Evolutionary conservation across 2,329 filamentous ascomycete species (phyloP), one percentile per base, ranked within the genome.

Genomic region (Monosporascus sp.): DNA sequence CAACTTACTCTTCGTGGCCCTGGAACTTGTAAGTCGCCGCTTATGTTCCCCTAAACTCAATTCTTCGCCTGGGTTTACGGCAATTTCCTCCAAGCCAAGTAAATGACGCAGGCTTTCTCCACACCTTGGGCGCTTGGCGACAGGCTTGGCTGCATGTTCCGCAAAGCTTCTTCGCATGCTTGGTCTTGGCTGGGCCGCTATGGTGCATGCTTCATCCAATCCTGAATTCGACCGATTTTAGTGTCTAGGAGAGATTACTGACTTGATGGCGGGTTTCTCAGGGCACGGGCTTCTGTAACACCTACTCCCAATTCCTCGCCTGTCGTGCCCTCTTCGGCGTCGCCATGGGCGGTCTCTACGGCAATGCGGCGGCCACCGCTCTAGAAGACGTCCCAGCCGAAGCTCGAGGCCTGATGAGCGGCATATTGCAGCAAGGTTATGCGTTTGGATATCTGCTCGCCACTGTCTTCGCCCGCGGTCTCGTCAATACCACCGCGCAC

Each of bases 321-420:
- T 88, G 89, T 11, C 79, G 89, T 41, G 83, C 85, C 42, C 73
- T 93, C 3, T 93, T 92, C 63, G 89, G 89, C 46, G 70, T 93
- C 44, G 88, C 89, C 61, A 93, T 93, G 89, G 89, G 89, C 39
- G 89, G 89, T 59, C 60, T 92, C 2, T 85, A 91, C 68, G 89
- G 89, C 52, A 90, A 90, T 62, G 88, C 86, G 2, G 86, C 87
- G 9, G 87, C 88, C 5, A 92, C 89, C 61, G 88, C 88, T 0
- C 77, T 93, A 9, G 89, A 93, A 64, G 88, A 90, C 62, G 81
- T 85, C 54, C 87, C 86, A 5, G 69, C 74, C 44, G 82, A 85
- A 56, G 81, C 86, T 3, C 80, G 88, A 61, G 88, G 88, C 60
- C 72, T 92, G 25, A 86, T 91, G 76, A 86, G 82, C 47, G 88